A percentile compares a stretch with the other conserved stretches of the same genome.
Conservation (phyloP, 2,329 filamentous ascomycete species). For the Fusarium sp. region DNA sequence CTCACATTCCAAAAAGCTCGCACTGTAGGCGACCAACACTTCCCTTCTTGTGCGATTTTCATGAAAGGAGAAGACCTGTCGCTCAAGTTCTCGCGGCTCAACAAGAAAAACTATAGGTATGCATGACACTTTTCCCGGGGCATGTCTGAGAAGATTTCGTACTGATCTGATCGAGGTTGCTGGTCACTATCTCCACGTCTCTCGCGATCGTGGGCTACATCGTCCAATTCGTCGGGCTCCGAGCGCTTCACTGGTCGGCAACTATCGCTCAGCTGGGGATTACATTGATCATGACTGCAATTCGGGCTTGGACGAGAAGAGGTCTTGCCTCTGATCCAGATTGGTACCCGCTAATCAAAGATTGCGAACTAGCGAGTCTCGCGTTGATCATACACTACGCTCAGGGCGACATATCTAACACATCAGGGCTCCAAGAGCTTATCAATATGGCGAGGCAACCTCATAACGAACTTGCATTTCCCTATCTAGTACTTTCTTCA, state of each 20-base stretch:
- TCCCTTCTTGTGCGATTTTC: neutral
- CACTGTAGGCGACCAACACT: neutral
- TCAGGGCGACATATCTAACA: neutral
- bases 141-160: too few species aligned
- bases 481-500: too few species aligned
- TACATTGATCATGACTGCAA: neutral
- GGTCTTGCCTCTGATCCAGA: neutral
- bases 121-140: neutral
- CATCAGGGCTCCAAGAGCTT: too few species aligned
- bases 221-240: neutral
- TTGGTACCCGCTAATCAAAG: rapidly evolving
- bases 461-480: too few species aligned
- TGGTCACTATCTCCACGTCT: neutral
- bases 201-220: neutral
- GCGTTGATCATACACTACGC: rapidly evolving
- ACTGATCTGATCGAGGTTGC: neutral
- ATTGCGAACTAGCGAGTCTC: neutral
- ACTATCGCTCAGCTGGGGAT: neutral
- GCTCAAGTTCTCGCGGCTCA: neutral
- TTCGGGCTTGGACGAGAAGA: neutral
- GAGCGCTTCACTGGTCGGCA: neutral
- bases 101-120: neutral
- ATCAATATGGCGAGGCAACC: too few species aligned
- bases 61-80: neutral
- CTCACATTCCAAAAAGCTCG: neutral